Evolutionary conservation across 345 rosid genomes (phyloP), one percentile per base, ranked within the genome.

Genomic region (Pistacia atlantica): DNA sequence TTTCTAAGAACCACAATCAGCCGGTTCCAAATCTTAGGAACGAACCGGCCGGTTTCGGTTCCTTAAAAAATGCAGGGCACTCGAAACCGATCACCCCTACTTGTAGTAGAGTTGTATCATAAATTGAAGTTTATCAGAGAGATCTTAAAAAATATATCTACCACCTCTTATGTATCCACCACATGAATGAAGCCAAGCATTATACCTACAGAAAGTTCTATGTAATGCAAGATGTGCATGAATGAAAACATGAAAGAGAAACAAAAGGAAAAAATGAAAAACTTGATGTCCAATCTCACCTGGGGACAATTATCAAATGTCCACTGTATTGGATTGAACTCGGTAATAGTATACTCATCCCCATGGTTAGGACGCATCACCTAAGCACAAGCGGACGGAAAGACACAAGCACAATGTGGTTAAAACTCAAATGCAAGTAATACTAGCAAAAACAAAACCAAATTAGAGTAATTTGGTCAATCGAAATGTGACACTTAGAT

Each of bases 351-450:
- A 75, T 85, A 93, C 74, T 93, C 93, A 72, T 83, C 92, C 14
- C 92, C 97, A 80, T 92, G 96, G 78, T 88, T 87, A 68, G 90
- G 33, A 62, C 90, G 89, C 95, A 93, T 84, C 79, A 92, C 87
- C 99, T 92, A 86, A 68, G 71, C 12, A 69, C 64, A 77, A 28
- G 31, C 60, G 45, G 61, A 76, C 49, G 69, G 11, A 17, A 74
- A 77, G n/a, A 63, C 14, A n/a, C 31, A 54, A 55, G 69, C 61
- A 22, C 42, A 38, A 42, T 33, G 35, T 49, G 18, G 17, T 42
- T 58, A 22, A 73, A 60, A 38, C 18, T 31, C 2, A 51, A 71
- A 14, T 6, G 65, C 65, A 10, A 35, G 75, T 46, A 58, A 22
- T 42, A 22, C n/a, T 12, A n/a, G n/a, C 8, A 59, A 4, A 4